phyloP scores from a whole-genome alignment of 1,139 yeast species.

The Geotrichum bryndzae region DNA sequence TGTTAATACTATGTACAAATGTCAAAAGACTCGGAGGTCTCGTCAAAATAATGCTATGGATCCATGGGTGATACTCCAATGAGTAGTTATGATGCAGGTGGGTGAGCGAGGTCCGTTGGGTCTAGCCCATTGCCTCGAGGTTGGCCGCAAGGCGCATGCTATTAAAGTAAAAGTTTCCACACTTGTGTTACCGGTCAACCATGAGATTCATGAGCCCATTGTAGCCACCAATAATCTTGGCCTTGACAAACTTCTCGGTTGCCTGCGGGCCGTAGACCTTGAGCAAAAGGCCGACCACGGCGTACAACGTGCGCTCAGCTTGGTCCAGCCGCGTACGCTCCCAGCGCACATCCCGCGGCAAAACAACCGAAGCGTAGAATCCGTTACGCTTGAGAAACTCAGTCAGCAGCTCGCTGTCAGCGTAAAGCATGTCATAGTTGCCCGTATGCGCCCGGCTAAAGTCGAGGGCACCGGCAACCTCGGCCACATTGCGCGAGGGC shows the following conservation, averaged over 20 bases:
- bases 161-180: neutral
- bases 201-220: conserved; percentile 9
- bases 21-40: conserved; percentile 7
- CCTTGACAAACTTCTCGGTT: conserved; percentile 2
- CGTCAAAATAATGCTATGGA: neutral
- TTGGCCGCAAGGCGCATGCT: neutral
- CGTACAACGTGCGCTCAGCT: conserved; percentile 1
- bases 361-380: neutral
- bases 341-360: neutral
- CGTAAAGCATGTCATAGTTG: neutral
- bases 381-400: conserved; percentile 3
- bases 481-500: conserved; percentile 3
- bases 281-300: conserved; percentile 1
- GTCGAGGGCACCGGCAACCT: conserved; percentile 1
- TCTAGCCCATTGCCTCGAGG: neutral
- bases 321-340: conserved; percentile 1
- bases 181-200: neutral
- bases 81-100: neutral
- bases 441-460: conserved; percentile 5
- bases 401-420: neutral
- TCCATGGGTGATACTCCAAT: neutral
- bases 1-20: conserved; percentile 17
- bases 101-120: neutral
- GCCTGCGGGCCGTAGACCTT: neutral
- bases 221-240: conserved; percentile 10